Evolutionary conservation across 768 basidiomycete genomes (phyloP).

Genomic region (Clavaria fumosa): DNA sequence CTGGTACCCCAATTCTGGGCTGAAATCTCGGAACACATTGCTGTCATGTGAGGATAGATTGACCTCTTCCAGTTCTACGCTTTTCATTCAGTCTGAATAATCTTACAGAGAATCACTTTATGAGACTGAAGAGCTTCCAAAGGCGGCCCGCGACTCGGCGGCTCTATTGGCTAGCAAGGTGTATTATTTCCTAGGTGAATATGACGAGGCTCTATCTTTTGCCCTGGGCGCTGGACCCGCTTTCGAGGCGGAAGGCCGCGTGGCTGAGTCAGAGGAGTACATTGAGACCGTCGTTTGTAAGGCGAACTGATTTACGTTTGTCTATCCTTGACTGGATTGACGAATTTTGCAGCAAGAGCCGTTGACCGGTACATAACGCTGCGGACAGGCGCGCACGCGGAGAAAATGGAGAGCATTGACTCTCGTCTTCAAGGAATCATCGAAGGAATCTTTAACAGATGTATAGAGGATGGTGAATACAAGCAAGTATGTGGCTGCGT

Average conservation of each 20-base stretch:
- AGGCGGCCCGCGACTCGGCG: constrained; percentile 63
- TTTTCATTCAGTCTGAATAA: too few relatives aligned
- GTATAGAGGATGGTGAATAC: constrained; percentile 78
- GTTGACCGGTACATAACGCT: constrained; percentile 84
- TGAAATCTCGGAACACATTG: constrained; percentile 91
- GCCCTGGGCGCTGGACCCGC: constrained; percentile 81
- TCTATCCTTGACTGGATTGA: too few relatives aligned
- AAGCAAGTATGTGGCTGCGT: constrained; percentile 50
- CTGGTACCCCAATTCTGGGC: constrained; percentile 96
- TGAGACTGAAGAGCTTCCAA: constrained; percentile 64
- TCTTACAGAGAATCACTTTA: constrained; percentile 76
- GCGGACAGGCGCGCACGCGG: constrained; percentile 40
- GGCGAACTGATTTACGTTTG: constrained; percentile 25
- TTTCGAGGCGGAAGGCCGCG: constrained; percentile 62
- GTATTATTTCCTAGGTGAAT: constrained; percentile 91
- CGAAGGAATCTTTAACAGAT: constrained; percentile 75
- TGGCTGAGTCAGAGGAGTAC: constrained; percentile 63
- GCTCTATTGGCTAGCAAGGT: constrained; percentile 95
- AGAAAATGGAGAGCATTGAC: constrained; percentile 52
- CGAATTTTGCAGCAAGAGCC: constrained; percentile 68
- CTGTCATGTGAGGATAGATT: constrained; percentile 52
- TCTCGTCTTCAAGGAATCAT: constrained; percentile 69
- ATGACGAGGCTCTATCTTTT: constrained; percentile 91
- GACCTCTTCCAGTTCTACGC: constrained; percentile 8
- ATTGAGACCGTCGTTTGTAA: constrained; percentile 88